Evolutionary conservation across 139 green algal genomes (phyloP).

Genomic region (Haematococcus lacustris): DNA sequence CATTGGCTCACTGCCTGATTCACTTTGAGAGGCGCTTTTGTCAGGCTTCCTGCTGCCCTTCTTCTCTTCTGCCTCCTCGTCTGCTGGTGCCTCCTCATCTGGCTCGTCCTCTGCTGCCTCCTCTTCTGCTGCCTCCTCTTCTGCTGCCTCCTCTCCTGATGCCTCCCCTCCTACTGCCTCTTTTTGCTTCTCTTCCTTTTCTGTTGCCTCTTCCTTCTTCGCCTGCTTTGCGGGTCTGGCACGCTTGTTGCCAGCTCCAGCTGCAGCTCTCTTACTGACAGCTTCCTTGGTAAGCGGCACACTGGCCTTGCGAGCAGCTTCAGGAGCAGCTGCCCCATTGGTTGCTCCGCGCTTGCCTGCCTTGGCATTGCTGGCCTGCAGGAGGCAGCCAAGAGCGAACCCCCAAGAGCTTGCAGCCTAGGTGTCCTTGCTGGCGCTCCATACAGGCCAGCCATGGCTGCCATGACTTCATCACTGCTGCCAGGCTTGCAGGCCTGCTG

Average conservation of each 20-base stretch:
- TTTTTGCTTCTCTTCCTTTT: neutral
- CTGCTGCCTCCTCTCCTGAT: neutral
- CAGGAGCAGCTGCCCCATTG: neutral
- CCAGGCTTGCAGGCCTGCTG: neutral
- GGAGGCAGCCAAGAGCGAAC: neutral
- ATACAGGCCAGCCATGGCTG: neutral
- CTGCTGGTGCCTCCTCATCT: neutral
- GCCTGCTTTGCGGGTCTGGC: neutral
- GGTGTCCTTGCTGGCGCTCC: neutral
- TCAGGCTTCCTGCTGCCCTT: too few relatives aligned
- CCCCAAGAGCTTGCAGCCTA: neutral
- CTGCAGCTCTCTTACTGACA: neutral
- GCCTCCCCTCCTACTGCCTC: neutral
- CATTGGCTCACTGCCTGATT: neutral
- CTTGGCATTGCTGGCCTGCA: neutral
- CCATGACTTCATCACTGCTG: neutral
- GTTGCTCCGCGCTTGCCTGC: neutral
- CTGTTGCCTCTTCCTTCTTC: neutral
- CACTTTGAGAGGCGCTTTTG: neutral
- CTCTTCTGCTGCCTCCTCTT: neutral
- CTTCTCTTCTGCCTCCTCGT: neutral
- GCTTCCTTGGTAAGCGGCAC: neutral
- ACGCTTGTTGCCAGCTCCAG: neutral
- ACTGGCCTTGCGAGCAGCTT: neutral
- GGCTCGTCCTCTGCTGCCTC: neutral